Base-by-base conservation (phyloP, 345 rosid genomes). In the Eucalyptus marginata region DNA sequence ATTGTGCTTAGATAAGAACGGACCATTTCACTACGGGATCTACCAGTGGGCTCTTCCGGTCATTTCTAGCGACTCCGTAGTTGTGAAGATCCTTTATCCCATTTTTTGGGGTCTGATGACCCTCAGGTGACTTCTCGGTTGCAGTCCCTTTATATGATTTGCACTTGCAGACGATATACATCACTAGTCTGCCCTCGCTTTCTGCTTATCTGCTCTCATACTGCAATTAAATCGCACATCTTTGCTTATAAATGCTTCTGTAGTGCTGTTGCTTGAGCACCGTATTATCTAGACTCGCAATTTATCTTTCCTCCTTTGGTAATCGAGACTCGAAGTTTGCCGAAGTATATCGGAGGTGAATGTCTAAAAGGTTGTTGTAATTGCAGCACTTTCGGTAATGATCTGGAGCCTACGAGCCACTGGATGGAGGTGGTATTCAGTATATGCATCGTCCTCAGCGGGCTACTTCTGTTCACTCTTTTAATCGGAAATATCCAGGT, bases 101-200 rank as follows among this genome's bases (percentile, higher is more conserved):
- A 96, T 97, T 50, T 96, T 97, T 89, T 97, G 99, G 99, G 99
- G 99, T 3, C 88, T 97, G 49, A 91, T 97, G 96, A 96, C 97
- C 87, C 97, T 96, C 89, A 96, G 99, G 99, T 97, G 91, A 87
- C 64, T 44, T 24, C 24, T 40, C 16, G n/a, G 3, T 76, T 76
- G 3, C 43, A 76, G 83, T 76, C 13, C 46, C 29, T 76, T 76
- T 17, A 6, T 40, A 40, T 76, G 16, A 15, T 76, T 76, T 6
- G 27, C 83, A 76, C 47, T 76, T 7, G 83, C 83, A 36, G 81
- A 68, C 11, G 80, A 68, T 17, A 31, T 33, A 17, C 12, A 68
- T 68, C 20, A 33, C 44, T 66, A 66, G 79, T 31, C 17, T 17
- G 24, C 40, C 33, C 83, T 18, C 83, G 46, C 83, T 36, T 71